phyloP scores from a whole-genome alignment of 1,139 yeast species.

The Kodamaea derodonti region DNA sequence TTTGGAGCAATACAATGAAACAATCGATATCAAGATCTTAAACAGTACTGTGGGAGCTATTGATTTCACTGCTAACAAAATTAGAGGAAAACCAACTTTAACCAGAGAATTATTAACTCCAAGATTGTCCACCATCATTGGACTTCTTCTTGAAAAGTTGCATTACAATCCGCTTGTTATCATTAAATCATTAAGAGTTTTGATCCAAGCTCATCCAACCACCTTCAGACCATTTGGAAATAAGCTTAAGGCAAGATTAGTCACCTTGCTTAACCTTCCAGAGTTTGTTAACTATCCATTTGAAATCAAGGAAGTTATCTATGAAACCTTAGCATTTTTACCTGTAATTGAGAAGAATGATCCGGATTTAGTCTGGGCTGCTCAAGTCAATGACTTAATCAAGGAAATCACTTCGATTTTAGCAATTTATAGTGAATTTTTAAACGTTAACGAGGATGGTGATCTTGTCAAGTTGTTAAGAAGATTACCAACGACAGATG shows the following conservation, averaged over 20 bases:
- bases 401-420: conserved; percentile 52
- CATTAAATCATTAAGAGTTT: conserved; percentile 45
- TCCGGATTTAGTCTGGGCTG: conserved; percentile 48
- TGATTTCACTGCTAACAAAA: conserved; percentile 46
- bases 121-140: conserved; percentile 60
- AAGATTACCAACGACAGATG: conserved; percentile 26
- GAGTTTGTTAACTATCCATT: conserved; percentile 30
- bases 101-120: conserved; percentile 86
- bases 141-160: conserved; percentile 47
- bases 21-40: conserved; percentile 38
- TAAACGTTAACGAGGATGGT: conserved; percentile 54
- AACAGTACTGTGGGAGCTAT: conserved; percentile 49
- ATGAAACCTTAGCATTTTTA: conserved; percentile 54
- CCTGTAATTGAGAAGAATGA: conserved; percentile 54
- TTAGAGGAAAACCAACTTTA: conserved; percentile 78
- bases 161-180: conserved; percentile 36
- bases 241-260: conserved; percentile 50
- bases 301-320: conserved; percentile 37
- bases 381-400: conserved; percentile 30
- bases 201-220: conserved; percentile 62
- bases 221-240: conserved; percentile 78
- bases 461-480: conserved; percentile 35
- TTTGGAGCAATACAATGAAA: conserved; percentile 48
- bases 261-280: conserved; percentile 26
- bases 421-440: conserved; percentile 51